Conservation (phyloP, 768 basidiomycete species). For the Lanmaoa rubissima region DNA sequence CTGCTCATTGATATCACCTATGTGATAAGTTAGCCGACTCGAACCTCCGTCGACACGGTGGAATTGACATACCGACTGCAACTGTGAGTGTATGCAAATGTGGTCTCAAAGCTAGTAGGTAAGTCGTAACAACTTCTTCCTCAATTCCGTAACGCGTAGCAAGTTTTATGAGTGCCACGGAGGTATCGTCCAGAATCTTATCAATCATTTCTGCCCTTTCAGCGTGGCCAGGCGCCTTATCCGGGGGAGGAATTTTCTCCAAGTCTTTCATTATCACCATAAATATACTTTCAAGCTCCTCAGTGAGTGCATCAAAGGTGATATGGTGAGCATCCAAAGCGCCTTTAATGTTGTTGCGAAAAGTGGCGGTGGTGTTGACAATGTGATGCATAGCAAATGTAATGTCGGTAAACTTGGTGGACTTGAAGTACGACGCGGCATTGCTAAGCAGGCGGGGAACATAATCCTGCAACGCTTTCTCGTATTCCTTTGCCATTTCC, state of each 20-base stretch:
- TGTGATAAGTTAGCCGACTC: background rate
- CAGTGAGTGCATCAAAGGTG: slow-evolving; percentile 3
- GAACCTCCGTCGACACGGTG: too few relatives aligned
- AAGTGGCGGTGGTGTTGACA: slow-evolving; percentile 8
- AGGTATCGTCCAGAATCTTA: slow-evolving; percentile 3
- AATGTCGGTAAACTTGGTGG: slow-evolving; percentile 8
- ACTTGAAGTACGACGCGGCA: background rate
- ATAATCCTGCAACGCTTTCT: background rate
- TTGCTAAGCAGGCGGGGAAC: slow-evolving; percentile 4
- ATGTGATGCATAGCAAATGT: slow-evolving; percentile 6
- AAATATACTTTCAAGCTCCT: slow-evolving; percentile 15
- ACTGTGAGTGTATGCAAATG: slow-evolving; percentile 6
- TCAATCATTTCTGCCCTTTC: slow-evolving; percentile 6
- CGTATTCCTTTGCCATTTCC: slow-evolving; percentile 7
- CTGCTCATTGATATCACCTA: slow-evolving; percentile 15
- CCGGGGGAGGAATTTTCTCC: background rate
- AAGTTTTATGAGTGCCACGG: slow-evolving; percentile 1
- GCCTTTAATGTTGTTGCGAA: slow-evolving; percentile 10
- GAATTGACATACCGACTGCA: slow-evolving; percentile 4
- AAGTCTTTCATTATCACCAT: background rate
- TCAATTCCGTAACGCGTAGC: slow-evolving; percentile 2
- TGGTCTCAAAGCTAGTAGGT: slow-evolving; percentile 5
- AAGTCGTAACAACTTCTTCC: slow-evolving; percentile 1
- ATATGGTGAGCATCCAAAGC: slow-evolving; percentile 4
- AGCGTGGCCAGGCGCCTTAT: slow-evolving; percentile 2